Base-by-base conservation (phyloP, 179 eudicot species). In the Spergularia azorica region DNA sequence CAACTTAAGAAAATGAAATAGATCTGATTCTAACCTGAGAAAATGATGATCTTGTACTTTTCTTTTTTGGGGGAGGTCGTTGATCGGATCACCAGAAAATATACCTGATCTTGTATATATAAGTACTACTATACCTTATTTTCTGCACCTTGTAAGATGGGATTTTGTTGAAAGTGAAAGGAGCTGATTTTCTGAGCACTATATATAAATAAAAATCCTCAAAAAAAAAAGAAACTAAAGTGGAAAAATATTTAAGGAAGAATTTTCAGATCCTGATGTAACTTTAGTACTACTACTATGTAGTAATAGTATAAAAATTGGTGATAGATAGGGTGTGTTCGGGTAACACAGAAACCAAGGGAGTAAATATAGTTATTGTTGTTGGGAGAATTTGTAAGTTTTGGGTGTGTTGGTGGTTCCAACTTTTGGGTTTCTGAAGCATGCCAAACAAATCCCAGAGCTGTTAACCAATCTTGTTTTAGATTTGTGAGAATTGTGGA, bases 371-470 rank as follows among this genome's bases (percentile, higher is more conserved):
- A 77, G 75, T 73, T 75, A 75, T 77, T 75, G 79, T 72, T 82
- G 79, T 63, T 86, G 77, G 67, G 58, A 9, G 9, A 4, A 17
- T 5, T 5, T 59, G 71, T 76, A 86, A 67, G 67, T 74, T 59
- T 73, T 74, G 77, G 70, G 32, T 26, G 78, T 80, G 70, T 68
- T 58, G 67, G 79, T 58, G 75, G 78, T 69, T 68, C 2, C 51
- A 64, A 80, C 75, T 71, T 79, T 79, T 73, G 78, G 82, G 73
- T 66, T 15, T 65, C 6, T 58, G 65, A 73, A 84, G 88, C 92
- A 88, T 86, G 90, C 87, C 88, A 86, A 88, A 89, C 89, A 90
- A 82, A 85, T 79, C 89, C 80, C 85, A 87, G 86, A 80, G 76
- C 75, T 64, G 61, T 77, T 78, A 81, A 77, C 91, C 94, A 86